Base-by-base conservation (phyloP, 78 protist genomes). In the Cavenderia fasciculata region DNA sequence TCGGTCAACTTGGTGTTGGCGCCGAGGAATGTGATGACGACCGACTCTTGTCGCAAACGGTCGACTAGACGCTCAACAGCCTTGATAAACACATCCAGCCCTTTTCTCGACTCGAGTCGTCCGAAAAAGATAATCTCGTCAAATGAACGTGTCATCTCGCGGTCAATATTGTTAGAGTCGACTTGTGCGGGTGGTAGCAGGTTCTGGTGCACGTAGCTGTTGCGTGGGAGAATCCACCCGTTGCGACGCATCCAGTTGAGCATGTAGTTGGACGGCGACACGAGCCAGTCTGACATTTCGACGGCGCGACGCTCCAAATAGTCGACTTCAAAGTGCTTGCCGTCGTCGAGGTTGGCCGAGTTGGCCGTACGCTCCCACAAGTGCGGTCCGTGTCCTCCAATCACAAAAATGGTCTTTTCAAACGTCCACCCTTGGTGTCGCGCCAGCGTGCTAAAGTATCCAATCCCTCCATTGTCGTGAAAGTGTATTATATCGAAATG, bases 331-430 rank as follows among this genome's bases (percentile, higher is more conserved):
- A 82, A 82, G 40, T 82, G 90, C 33, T 82, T 82, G n/a, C 90
- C 90, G 21, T 82, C 90, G 49, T 82, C 90, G 11, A 82, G 51
- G 31, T 65, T 82, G 0, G 78, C 90, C 27, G 71, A 56, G 52
- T 82, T 82, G 2, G 90, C 90, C 21, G 70, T 82, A 21, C 90
- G 18, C 19, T 82, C 90, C 90, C 90, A 82, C 2, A 82, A 70
- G 56, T 82, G 90, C 7, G 90, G 90, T 5, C 90, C 90, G 57
- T 82, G 90, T 11, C 78, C 90, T 21, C 90, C 90, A 56, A 82
- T 69, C 0, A 82, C 90, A 19, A 82, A 16, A 18, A 51, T 6
- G 8, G 69, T 21, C 29, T 27, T 52, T 29, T 44, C 46, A 31
- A 82, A 56, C 11, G 56, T 14, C 3, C 65, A 1, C 7, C 78